Evolutionary conservation across 2,329 filamentous ascomycete genomes (phyloP).

Genomic region (Colletotrichum musae): DNA sequence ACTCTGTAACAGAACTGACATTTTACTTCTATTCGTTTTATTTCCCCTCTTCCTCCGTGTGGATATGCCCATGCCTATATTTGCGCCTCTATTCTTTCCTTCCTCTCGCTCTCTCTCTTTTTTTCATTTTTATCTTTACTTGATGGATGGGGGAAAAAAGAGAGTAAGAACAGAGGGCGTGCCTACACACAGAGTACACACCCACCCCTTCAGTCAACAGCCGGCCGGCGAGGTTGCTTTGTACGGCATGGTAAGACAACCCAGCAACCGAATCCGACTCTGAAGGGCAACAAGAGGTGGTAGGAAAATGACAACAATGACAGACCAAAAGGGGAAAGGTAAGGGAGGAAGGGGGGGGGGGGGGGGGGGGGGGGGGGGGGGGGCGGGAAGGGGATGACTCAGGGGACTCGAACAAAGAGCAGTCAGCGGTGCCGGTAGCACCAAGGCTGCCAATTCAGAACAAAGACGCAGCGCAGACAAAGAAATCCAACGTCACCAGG

Average conservation of each 20-base stretch:
- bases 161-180: too few relatives aligned
- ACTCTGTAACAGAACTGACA: neutral
- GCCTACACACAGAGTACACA: neutral
- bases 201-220: conserved; percentile 4
- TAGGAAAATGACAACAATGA: neutral
- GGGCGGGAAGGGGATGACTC: neutral
- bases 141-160: too few relatives aligned
- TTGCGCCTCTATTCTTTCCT: neutral
- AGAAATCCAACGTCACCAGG: neutral
- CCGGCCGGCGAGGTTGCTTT: conserved; percentile 13
- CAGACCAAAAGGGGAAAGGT: neutral
- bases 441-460: neutral
- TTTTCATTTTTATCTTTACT: too few relatives aligned
- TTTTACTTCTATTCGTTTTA: neutral
- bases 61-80: neutral
- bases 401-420: neutral
- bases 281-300: neutral
- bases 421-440: too few relatives aligned
- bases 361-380: neutral
- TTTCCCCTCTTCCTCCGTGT: neutral
- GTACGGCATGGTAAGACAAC: conserved; percentile 19
- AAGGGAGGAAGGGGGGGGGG: neutral
- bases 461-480: neutral
- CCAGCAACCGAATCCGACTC: neutral
- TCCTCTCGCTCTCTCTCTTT: too few relatives aligned